A percentile compares a stretch with the other conserved stretches of the same genome.
phyloP scores from a whole-genome alignment of 2,329 filamentous ascomycete species.

The Colletotrichum sp. region DNA sequence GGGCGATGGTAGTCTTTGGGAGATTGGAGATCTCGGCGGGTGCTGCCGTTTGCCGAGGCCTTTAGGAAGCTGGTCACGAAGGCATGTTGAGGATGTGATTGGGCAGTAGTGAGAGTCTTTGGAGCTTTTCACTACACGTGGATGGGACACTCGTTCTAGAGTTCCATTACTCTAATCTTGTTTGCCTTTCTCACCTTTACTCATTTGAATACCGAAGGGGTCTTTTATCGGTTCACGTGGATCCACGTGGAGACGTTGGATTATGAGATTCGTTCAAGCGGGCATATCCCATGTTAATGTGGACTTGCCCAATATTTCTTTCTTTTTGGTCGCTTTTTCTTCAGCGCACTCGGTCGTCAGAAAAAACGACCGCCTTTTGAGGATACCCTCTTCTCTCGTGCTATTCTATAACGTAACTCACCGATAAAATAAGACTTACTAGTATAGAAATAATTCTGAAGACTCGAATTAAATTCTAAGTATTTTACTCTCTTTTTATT shows the following conservation, averaged over 20 bases:
- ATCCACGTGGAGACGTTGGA: conserved; percentile 6
- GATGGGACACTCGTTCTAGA: neutral
- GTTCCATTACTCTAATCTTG: neutral
- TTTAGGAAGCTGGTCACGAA: neutral
- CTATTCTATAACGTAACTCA: no score
- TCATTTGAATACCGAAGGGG: neutral
- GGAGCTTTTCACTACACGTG: neutral
- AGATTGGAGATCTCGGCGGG: neutral
- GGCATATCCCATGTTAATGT: neutral
- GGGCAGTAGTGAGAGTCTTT: neutral
- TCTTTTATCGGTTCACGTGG: neutral
- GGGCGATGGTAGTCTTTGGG: neutral
- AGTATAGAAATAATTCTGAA: no score
- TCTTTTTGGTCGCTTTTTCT: neutral
- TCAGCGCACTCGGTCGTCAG: neutral
- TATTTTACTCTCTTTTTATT: no score
- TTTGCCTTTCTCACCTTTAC: neutral
- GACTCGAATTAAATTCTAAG: no score
- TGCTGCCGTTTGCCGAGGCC: neutral
- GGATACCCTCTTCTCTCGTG: no score
- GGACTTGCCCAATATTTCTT: neutral
- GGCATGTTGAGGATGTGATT: neutral
- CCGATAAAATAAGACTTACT: no score
- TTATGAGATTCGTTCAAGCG: neutral
- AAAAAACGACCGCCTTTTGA: no score